A percentile compares a stretch with the other conserved stretches of the same genome.
Conservation (phyloP, 148 eudicot genomes). For the Nepenthes gracilis region DNA sequence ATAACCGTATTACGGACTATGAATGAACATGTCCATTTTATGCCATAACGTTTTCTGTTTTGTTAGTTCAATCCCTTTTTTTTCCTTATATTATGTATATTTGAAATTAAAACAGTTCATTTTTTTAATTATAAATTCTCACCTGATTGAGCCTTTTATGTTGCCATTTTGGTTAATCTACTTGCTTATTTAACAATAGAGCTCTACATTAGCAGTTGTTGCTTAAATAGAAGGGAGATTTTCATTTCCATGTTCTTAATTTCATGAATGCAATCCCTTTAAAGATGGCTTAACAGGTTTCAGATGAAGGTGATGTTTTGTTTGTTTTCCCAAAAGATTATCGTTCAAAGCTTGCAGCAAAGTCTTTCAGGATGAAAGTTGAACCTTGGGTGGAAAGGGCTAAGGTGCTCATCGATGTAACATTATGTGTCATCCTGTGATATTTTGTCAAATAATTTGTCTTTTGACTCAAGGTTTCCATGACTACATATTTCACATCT, state of each 20-base stretch:
- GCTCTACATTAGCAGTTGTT: not conserved
- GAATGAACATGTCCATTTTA: too few relatives aligned
- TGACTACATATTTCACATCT: not conserved
- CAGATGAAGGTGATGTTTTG: slow-evolving; percentile 90
- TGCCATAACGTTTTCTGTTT: too few relatives aligned
- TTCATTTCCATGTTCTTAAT: slow-evolving; percentile 10
- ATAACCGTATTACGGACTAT: too few relatives aligned
- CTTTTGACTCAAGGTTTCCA: not conserved
- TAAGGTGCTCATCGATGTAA: slow-evolving; percentile 38
- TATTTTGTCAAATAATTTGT: not conserved
- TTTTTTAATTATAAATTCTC: too few relatives aligned
- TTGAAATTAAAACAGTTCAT: too few relatives aligned
- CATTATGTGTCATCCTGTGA: slow-evolving; percentile 1
- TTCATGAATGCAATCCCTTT: slow-evolving; percentile 13
- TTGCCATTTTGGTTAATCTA: too few relatives aligned
- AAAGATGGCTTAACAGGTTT: slow-evolving; percentile 46
- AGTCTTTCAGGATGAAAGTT: slow-evolving; percentile 74
- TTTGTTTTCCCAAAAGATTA: slow-evolving; percentile 84
- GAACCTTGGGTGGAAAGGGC: slow-evolving; percentile 81
- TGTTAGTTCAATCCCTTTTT: too few relatives aligned
- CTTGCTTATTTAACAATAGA: too few relatives aligned
- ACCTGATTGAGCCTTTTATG: too few relatives aligned
- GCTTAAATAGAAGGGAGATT: not conserved
- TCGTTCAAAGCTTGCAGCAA: slow-evolving; percentile 74
- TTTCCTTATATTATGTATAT: too few relatives aligned